Conservation (phyloP, 2,329 filamentous ascomycete species). For the Penicillium sp. region DNA sequence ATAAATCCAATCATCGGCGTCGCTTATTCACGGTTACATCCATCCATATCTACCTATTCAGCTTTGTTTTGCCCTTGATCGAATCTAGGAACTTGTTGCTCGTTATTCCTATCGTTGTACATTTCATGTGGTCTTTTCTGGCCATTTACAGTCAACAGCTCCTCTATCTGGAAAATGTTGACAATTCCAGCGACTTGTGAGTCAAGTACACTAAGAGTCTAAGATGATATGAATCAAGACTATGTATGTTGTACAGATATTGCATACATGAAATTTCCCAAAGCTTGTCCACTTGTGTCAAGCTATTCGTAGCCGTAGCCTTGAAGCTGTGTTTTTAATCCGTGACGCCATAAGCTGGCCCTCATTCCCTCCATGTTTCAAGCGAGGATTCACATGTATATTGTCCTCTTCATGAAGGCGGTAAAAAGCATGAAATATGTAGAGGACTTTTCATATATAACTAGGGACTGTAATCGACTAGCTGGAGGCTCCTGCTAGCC, state of each 20-base stretch:
- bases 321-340: not conserved
- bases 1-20: constrained; percentile 10
- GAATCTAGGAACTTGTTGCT: not conserved
- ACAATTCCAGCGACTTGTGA: not conserved
- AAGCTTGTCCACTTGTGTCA: not conserved
- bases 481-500: too few species aligned
- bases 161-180: not conserved
- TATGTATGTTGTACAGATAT: not conserved
- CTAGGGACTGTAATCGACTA: too few species aligned
- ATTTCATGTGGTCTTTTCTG: not conserved
- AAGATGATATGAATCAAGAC: not conserved
- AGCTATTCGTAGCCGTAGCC: not conserved
- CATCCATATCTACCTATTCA: not conserved
- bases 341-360: not conserved
- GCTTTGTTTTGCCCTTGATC: not conserved
- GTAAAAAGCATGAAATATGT: too few species aligned
- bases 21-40: constrained; percentile 9
- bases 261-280: not conserved
- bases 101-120: not conserved
- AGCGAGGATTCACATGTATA: not conserved
- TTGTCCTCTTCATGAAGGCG: not conserved
- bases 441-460: too few species aligned
- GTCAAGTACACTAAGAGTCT: not conserved
- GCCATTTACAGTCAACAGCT: not conserved
- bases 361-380: not conserved